Evolutionary conservation across 257 asterid genomes (phyloP).

Genomic region (Coffea eugenioides): DNA sequence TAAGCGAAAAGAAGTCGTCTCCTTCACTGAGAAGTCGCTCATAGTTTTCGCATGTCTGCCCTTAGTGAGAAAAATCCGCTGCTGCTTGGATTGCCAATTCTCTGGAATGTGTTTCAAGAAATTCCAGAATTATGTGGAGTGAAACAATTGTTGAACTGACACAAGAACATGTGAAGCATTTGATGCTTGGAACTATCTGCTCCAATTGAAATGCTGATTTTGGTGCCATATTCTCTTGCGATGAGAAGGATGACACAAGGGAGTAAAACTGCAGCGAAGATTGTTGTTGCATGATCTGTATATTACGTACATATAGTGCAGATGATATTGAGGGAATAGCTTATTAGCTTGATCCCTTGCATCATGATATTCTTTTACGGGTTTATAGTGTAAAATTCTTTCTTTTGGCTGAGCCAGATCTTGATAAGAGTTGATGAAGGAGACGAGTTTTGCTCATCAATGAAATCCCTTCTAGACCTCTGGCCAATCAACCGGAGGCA

Average conservation of each 20-base stretch:
- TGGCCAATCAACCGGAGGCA: too few species aligned
- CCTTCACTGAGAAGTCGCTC: slow-evolving; percentile 10
- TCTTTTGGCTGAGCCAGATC: not conserved
- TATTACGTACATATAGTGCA: not conserved
- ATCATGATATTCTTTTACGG: not conserved
- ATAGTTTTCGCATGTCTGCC: not conserved
- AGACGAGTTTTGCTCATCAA: not conserved
- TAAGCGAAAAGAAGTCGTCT: slow-evolving; percentile 25
- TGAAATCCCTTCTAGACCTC: too few species aligned
- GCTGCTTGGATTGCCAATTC: not conserved
- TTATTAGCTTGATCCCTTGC: too few species aligned
- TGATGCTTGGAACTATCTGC: not conserved
- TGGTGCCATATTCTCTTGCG: not conserved
- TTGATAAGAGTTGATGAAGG: not conserved
- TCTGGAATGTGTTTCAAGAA: not conserved
- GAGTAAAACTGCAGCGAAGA: not conserved
- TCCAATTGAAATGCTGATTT: not conserved
- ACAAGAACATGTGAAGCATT: not conserved
- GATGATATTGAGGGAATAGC: not conserved
- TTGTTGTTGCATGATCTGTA: slow-evolving; percentile 1
- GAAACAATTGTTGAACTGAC: not conserved
- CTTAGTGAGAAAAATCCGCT: not conserved
- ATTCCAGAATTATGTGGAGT: not conserved
- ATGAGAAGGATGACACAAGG: not conserved
- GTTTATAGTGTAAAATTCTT: not conserved